Evolutionary conservation across 371 early-diverging fungal species (phyloP).

Genomic region (Smittium mucronatum): DNA sequence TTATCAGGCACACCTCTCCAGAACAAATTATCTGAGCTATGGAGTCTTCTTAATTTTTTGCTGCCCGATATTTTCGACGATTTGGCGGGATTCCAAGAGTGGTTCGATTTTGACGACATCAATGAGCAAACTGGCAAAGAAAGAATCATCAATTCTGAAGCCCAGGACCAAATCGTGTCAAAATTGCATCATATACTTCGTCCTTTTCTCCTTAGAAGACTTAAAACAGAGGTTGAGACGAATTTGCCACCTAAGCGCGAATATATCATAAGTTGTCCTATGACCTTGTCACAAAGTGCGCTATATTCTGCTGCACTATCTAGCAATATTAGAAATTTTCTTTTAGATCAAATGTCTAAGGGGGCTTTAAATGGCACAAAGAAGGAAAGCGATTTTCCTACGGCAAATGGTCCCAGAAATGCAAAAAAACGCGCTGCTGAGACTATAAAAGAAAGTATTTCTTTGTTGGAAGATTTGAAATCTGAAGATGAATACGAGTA

Average conservation of each 20-base stretch:
- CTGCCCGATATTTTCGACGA: slow-evolving; percentile 82
- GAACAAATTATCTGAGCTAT: slow-evolving; percentile 85
- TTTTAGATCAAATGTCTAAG: slow-evolving; percentile 26
- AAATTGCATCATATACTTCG: slow-evolving; percentile 79
- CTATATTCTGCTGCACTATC: slow-evolving; percentile 69
- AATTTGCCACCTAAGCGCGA: slow-evolving; percentile 83
- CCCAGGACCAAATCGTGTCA: slow-evolving; percentile 53
- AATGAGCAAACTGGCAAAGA: slow-evolving; percentile 46
- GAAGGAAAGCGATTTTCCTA: not conserved
- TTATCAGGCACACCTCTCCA: slow-evolving; percentile 92
- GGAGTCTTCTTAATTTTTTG: slow-evolving; percentile 90
- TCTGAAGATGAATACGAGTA: not conserved
- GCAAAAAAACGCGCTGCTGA: not conserved
- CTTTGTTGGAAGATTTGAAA: not conserved
- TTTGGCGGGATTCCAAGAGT: slow-evolving; percentile 63
- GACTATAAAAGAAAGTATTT: not conserved
- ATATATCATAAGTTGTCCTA: slow-evolving; percentile 69
- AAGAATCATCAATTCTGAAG: slow-evolving; percentile 56
- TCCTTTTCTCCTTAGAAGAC: slow-evolving; percentile 87
- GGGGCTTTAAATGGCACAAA: not conserved
- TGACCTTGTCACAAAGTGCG: slow-evolving; percentile 65
- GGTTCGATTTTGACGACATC: slow-evolving; percentile 74
- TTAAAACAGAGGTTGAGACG: slow-evolving; percentile 92
- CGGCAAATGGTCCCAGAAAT: not conserved
- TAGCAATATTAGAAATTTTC: slow-evolving; percentile 54